Base-by-base conservation (phyloP, 169 alveolate species). In the Pseudocohnilembus persalinus region DNA sequence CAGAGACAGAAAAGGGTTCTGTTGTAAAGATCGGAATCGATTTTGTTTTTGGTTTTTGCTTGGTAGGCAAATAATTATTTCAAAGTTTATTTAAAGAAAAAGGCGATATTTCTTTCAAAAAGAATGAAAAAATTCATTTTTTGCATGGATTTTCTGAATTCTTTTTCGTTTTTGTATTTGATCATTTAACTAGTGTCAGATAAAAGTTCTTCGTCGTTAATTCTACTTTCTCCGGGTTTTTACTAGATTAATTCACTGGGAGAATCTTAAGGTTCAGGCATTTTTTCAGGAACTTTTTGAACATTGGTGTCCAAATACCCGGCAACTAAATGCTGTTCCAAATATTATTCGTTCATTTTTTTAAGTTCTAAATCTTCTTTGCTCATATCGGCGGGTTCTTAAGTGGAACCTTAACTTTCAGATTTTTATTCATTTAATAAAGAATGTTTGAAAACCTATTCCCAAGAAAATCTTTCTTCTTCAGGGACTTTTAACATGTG, bases 91-190 rank as follows among this genome's bases (percentile, higher is more conserved):
- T 86, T 86, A 74, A 81, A 86, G 81, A 86, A 86, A 74, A 86
- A 86, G 32, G 90, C 90, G 32, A 86, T 86, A 65, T 86, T 86
- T 74, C 90, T 81, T 75, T 86, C 90, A 75, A 77, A 86, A 27
- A 86, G 33, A 75, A 86, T 80, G 33, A 79, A 86, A 16, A 73
- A 75, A 31, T 86, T 86, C 30, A 80, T 80, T 81, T 86, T 86
- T 26, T 79, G 63, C 83, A 86, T 86, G 25, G 83, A 78, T 75
- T 86, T 86, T 31, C 90, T 81, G 73, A 79, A 64, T 65, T 86
- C 90, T 31, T 78, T 86, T 31, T 86, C 90, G 73, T 86, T 80
- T 80, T 86, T 68, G 34, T 86, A 79, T 1, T 80, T 86, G 20
- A 86, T 27, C 73, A 80, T 31, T 29, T 80, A 64, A 49, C 83